phyloP scores from a whole-genome alignment of 2,329 filamentous ascomycete species.

The Arthrobotrys iridis region DNA sequence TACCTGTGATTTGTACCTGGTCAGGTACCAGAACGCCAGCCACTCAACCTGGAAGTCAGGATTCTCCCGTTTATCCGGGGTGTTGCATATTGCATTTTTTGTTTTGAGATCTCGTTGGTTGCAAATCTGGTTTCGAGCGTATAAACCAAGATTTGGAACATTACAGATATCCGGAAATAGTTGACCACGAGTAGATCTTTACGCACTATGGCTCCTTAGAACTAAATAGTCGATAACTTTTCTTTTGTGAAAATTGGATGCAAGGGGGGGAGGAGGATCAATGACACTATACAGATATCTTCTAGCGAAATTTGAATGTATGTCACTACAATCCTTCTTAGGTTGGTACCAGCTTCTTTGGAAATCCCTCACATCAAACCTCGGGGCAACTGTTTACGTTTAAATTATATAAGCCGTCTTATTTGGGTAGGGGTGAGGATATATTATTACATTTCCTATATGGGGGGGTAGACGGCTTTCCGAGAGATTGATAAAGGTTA shows the following conservation, averaged over 20 bases:
- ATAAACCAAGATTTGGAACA: not conserved
- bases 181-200: not conserved
- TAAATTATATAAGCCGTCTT: constrained; percentile 15
- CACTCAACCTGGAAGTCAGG: constrained; percentile 1
- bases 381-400: not conserved
- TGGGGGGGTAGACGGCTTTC: not conserved
- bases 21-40: constrained; percentile 30
- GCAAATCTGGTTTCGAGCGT: not conserved
- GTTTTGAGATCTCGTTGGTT: constrained; percentile 1
- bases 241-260: not conserved
- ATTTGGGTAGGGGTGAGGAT: constrained; percentile 2
- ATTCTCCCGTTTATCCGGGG: constrained; percentile 52
- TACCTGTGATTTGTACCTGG: constrained; percentile 10
- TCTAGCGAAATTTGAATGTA: not conserved
- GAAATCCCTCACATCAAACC: constrained; percentile 2
- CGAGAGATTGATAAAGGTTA: not conserved
- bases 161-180: not conserved
- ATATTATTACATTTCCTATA: constrained; percentile 21
- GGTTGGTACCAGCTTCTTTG: not conserved
- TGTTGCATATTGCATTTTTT: constrained; percentile 37
- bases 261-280: constrained; percentile 16
- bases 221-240: not conserved
- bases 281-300: not conserved
- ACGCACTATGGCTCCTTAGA: not conserved
- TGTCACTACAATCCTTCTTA: not conserved